A percentile compares a stretch with the other conserved stretches of the same genome.
These are phyloP conservation scores for Candida fluviatilis DNA, from an alignment of 805 yeast species.

Conservation along the genomic window DNA sequence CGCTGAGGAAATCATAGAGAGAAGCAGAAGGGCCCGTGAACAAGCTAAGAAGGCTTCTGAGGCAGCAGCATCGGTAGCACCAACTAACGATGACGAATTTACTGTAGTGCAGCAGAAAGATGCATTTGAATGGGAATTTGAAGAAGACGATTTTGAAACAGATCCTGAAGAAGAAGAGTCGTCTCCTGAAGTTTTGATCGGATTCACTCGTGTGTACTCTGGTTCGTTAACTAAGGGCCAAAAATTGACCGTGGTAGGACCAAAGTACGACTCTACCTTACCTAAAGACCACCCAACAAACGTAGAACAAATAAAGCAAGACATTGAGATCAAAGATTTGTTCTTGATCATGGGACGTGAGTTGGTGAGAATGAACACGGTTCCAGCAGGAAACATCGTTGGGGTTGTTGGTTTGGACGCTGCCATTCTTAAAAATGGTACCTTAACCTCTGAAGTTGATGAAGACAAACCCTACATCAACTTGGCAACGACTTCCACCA, in stretches of 20 bases:
- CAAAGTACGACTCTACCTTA: constrained; percentile 70
- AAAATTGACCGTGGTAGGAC: constrained; percentile 72
- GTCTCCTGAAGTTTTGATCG: constrained; percentile 67
- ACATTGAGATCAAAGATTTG: constrained; percentile 61
- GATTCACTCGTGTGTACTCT: constrained; percentile 83
- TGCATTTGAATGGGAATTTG: constrained; percentile 43
- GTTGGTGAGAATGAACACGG: constrained; percentile 66
- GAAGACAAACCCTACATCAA: constrained; percentile 79
- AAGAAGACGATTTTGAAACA: constrained; percentile 40
- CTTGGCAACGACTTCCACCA: constrained; percentile 44
- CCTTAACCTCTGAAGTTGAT: constrained; percentile 53
- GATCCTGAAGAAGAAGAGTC: constrained; percentile 43
- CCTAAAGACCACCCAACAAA: constrained; percentile 27
- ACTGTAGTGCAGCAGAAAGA: constrained; percentile 26
- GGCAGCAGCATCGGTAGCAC: constrained; percentile 24
- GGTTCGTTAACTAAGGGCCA: constrained; percentile 80
- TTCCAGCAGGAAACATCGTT: constrained; percentile 93
- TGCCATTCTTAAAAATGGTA: constrained; percentile 80
- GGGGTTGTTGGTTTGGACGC: constrained; percentile 92
- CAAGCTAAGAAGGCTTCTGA: constrained; percentile 69
- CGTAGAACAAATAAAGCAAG: constrained; percentile 52
- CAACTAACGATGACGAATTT: constrained; percentile 20
- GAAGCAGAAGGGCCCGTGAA: constrained; percentile 61
- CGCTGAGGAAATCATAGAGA: constrained; percentile 57
- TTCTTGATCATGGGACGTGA: constrained; percentile 92